Conservation (phyloP, 306 rosid genomes). For the Trifolium repens region DNA sequence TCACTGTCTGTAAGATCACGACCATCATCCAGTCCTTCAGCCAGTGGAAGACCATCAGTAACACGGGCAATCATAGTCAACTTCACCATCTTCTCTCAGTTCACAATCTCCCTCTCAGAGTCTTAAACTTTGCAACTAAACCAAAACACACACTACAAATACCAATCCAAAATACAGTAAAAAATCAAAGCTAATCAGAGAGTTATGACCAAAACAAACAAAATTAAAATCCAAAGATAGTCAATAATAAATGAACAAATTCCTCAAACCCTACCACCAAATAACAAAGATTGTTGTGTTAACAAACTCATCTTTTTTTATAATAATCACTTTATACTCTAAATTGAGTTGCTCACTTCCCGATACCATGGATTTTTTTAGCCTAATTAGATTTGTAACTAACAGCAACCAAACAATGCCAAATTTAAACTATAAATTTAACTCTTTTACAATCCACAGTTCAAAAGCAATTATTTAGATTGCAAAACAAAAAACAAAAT, state of each 20-base stretch:
- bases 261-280: too few species aligned
- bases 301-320: too few species aligned
- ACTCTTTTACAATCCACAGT: background rate
- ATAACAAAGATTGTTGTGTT: too few species aligned
- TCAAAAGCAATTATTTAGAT: constrained; percentile 25
- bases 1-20: constrained; percentile 81
- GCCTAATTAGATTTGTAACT: constrained; percentile 31
- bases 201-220: background rate
- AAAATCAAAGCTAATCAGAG: constrained; percentile 16
- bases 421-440: background rate
- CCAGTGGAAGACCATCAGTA: constrained; percentile 91
- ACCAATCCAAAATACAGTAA: constrained; percentile 34
- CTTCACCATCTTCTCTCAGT: constrained; percentile 81
- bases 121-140: constrained; percentile 33
- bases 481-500: constrained; percentile 22
- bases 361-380: too few species aligned
- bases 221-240: too few species aligned
- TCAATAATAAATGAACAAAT: too few species aligned
- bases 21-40: constrained; percentile 92
- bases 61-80: constrained; percentile 96
- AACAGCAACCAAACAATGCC: constrained; percentile 33
- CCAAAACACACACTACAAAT: constrained; percentile 37
- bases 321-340: too few species aligned
- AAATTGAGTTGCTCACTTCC: too few species aligned
- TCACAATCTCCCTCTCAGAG: constrained; percentile 41